These are phyloP conservation scores for Knufia fluminis DNA, from an alignment of 2,329 filamentous ascomycete species.

Conservation along the genomic window DNA sequence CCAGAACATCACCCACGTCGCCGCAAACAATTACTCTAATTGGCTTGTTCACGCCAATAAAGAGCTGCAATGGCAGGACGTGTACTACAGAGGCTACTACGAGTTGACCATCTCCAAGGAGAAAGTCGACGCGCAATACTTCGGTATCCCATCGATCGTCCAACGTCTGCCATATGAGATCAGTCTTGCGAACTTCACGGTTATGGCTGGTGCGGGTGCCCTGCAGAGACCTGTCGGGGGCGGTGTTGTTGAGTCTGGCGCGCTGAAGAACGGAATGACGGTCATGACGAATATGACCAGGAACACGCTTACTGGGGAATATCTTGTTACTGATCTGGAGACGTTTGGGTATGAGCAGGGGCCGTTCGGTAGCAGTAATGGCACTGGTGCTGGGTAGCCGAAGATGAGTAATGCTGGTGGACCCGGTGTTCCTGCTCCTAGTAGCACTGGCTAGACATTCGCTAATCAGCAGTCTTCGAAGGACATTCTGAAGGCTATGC, in stretches of 20 bases:
- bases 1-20: constrained; percentile 46
- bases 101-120: constrained; percentile 51
- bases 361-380: background rate
- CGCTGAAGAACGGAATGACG: constrained; percentile 27
- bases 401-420: constrained; percentile 18
- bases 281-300: constrained; percentile 28
- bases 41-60: constrained; percentile 44
- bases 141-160: constrained; percentile 52
- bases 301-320: constrained; percentile 28
- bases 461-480: too few species aligned
- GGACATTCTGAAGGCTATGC: too few species aligned
- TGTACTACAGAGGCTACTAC: constrained; percentile 67
- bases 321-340: constrained; percentile 24
- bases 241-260: constrained; percentile 33
- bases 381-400: constrained; percentile 17
- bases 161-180: constrained; percentile 56
- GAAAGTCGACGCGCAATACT: constrained; percentile 54
- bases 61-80: constrained; percentile 63
- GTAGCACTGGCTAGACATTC: background rate
- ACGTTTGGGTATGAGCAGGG: constrained; percentile 8
- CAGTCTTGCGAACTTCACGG: constrained; percentile 60
- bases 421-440: background rate
- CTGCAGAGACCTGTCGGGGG: constrained; percentile 37
- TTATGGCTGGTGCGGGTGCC: constrained; percentile 52
- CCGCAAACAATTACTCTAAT: constrained; percentile 41